Conservation (phyloP, 2,329 filamentous ascomycete species). For the Botrytis deweyae region DNA sequence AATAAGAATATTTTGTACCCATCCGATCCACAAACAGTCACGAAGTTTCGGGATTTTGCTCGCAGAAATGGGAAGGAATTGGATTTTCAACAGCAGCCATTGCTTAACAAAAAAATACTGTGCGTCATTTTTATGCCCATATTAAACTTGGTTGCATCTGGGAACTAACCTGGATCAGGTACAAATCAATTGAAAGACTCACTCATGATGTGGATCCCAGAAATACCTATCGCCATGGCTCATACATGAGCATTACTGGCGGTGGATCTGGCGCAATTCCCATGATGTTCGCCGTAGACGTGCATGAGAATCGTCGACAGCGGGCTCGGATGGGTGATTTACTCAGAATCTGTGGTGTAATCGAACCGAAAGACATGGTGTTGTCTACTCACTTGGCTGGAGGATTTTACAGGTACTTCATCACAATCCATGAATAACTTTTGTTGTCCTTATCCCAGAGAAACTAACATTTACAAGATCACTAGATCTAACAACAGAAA, state of each 20-base stretch:
- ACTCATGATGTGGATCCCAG: neutral
- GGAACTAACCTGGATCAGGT: neutral
- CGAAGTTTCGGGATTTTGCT: neutral
- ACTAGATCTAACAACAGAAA: neutral
- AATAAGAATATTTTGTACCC: neutral
- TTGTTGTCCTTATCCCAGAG: neutral
- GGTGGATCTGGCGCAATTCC: slow-evolving; percentile 3
- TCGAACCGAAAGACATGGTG: neutral
- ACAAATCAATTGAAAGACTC: neutral
- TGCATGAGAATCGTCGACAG: slow-evolving; percentile 12
- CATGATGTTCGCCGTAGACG: slow-evolving; percentile 14
- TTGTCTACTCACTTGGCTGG: slow-evolving; percentile 3
- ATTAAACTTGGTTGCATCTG: neutral
- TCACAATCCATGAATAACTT: neutral
- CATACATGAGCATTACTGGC: slow-evolving; percentile 8
- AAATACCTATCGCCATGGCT: neutral
- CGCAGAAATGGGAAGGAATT: neutral
- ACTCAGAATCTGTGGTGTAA: neutral
- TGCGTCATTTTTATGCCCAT: neutral
- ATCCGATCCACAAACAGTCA: neutral
- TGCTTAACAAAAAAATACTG: slow-evolving; percentile 3
- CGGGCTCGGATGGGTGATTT: slow-evolving; percentile 4
- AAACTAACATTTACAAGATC: neutral
- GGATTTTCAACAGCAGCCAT: neutral
- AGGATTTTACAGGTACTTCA: slow-evolving; percentile 7